A percentile compares a stretch with the other conserved stretches of the same genome.
phyloP scores from a whole-genome alignment of 495 filamentous ascomycete species.

The Clohesyomyces aquaticus region DNA sequence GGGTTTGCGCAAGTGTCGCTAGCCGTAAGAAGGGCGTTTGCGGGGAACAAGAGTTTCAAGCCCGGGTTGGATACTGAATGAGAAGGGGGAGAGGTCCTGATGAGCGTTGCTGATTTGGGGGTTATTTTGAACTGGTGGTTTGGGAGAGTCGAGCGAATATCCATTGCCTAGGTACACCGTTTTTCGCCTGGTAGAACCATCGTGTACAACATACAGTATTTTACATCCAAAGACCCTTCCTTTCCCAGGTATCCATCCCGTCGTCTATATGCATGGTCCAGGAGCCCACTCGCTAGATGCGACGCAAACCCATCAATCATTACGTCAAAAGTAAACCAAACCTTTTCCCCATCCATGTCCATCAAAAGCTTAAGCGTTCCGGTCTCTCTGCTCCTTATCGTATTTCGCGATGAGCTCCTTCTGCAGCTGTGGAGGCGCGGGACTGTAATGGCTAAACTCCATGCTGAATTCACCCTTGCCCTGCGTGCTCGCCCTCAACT shows the following conservation, averaged over 20 bases:
- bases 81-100: too few relatives aligned
- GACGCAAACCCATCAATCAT: not conserved
- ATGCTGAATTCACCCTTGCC: constrained; percentile 99
- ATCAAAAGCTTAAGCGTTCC: constrained; percentile 48
- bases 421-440: constrained; percentile 86
- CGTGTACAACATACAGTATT: not conserved
- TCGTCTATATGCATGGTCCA: not conserved
- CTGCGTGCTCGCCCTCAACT: constrained; percentile 91
- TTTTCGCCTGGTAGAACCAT: not conserved
- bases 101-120: not conserved
- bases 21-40: constrained; percentile 69
- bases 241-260: not conserved
- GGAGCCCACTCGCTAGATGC: not conserved
- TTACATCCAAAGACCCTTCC: not conserved
- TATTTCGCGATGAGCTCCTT: constrained; percentile 89
- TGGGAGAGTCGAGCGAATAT: not conserved
- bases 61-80: constrained; percentile 26
- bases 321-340: not conserved
- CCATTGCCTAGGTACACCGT: not conserved
- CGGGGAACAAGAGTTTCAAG: constrained; percentile 47
- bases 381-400: constrained; percentile 79
- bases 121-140: not conserved
- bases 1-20: constrained; percentile 59
- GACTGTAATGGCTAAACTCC: constrained; percentile 96
- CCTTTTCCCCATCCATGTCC: too few relatives aligned